Percentiles rank a stretch among this genome's conserved stretches.
These are phyloP conservation scores for Alternaria sp. DNA, from an alignment of 2,329 filamentous ascomycete genomes.

Conservation along the genomic window DNA sequence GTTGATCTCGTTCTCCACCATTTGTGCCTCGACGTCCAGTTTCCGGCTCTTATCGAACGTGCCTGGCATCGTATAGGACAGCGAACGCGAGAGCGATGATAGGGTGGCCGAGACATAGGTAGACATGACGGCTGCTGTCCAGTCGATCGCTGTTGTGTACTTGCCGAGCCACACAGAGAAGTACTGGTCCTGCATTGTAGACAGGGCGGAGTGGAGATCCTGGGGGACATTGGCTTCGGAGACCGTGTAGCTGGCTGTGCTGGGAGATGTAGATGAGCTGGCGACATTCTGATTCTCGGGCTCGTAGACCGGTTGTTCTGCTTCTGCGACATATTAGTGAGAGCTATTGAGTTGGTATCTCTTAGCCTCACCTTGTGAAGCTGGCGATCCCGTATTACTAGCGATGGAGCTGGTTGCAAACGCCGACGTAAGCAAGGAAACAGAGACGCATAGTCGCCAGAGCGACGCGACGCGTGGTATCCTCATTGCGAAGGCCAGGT, in stretches of 20 bases:
- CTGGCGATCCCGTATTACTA: conserved; percentile 2
- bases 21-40: conserved; percentile 52
- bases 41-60: conserved; percentile 39
- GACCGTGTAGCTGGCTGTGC: conserved; percentile 3
- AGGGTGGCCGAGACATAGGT: conserved; percentile 81
- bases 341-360: background rate
- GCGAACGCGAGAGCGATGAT: conserved; percentile 72
- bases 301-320: conserved; percentile 20
- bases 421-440: conserved; percentile 11
- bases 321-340: conserved; percentile 18
- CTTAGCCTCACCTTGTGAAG: conserved; percentile 16
- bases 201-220: conserved; percentile 65
- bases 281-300: conserved; percentile 25
- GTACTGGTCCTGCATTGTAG: conserved; percentile 79
- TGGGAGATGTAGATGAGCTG: background rate
- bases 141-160: conserved; percentile 90
- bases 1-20: conserved; percentile 81
- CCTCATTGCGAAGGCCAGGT: conserved; percentile 1
- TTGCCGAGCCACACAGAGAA: conserved; percentile 80
- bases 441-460: conserved; percentile 9
- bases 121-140: conserved; percentile 86
- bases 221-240: conserved; percentile 34
- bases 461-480: conserved; percentile 8
- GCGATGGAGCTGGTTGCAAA: conserved; percentile 18
- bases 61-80: conserved; percentile 56